Base-by-base conservation (phyloP, 2,329 filamentous ascomycete species). In the Boeremia exigua region DNA sequence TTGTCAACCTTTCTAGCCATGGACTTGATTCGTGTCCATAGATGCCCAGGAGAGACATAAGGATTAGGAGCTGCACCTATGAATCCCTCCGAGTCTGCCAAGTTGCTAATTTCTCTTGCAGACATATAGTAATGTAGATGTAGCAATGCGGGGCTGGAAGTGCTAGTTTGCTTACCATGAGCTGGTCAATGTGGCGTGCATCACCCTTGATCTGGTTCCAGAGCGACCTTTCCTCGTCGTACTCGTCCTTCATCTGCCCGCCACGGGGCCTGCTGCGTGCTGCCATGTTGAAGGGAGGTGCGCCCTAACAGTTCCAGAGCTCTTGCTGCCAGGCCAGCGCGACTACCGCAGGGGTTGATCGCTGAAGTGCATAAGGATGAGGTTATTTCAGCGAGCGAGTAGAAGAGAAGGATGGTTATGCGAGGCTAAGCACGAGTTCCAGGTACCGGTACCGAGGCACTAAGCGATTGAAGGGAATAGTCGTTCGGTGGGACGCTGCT, bases 191-290 rank as follows among this genome's bases (percentile, higher is more conserved):
- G 40, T 78, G 73, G 45, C 75, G 77, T 6, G 76, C 78, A 59
- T 80, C 77, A 37, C 73, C 71, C 47, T 75, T 75, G 54, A 82
- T 79, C 55, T 78, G 75, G 48, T 77, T 79, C 80, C 80, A 82
- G 49, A 82, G 66, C 14, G 77, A 72, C 29, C 79, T 73, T 66
- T 82, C 80, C 65, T 82, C 80, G 50, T 82, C 80, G 39, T 79
- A 75, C 56, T 82, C 80, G 53, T 82, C 79, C 59, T 80, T 81
- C 62, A 74, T 73, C 54, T 79, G 65, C 58, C 77, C 67, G 60
- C 71, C 61, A 59, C 79, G 75, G 39, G 73, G 73, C 60, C 80
- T 69, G 64, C 74, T 81, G 43, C 79, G 78, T 44, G 75, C 75
- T 37, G 80, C 78, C 80, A 82, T 81, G 10, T 32, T 65, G 56